phyloP scores from a whole-genome alignment of 371 early-diverging fungal genomes.

The Nematocida major region DNA sequence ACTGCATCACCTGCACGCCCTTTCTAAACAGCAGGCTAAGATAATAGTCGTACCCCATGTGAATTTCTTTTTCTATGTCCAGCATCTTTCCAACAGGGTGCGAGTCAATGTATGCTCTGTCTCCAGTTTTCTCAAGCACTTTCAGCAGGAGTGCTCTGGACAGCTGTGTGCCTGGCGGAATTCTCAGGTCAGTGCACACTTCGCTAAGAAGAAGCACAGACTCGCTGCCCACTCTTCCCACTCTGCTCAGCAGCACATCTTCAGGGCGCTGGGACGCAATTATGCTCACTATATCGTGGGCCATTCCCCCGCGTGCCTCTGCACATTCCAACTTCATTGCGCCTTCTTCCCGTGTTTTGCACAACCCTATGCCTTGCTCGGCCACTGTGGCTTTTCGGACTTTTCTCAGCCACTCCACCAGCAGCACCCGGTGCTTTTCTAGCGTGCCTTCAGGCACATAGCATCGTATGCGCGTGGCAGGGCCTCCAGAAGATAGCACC shows the following conservation, averaged over 20 bases:
- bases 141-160: background rate
- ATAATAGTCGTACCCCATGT: slow-evolving; percentile 19
- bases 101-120: background rate
- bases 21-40: background rate
- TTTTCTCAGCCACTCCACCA: background rate
- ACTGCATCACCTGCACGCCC: background rate
- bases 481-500: background rate
- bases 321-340: background rate
- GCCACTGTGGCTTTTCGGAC: background rate
- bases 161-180: background rate
- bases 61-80: slow-evolving; percentile 20
- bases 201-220: slow-evolving; percentile 15
- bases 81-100: background rate
- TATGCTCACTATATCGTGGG: background rate
- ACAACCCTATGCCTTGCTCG: background rate
- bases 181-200: slow-evolving; percentile 5
- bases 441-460: background rate
- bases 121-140: slow-evolving; percentile 12
- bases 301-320: background rate
- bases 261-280: background rate
- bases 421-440: background rate
- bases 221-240: background rate
- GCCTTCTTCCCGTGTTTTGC: background rate
- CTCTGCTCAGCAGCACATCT: background rate
- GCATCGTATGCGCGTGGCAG: background rate